phyloP scores from a whole-genome alignment of 2,329 filamentous ascomycete species.

The Apiospora pterosperma region DNA sequence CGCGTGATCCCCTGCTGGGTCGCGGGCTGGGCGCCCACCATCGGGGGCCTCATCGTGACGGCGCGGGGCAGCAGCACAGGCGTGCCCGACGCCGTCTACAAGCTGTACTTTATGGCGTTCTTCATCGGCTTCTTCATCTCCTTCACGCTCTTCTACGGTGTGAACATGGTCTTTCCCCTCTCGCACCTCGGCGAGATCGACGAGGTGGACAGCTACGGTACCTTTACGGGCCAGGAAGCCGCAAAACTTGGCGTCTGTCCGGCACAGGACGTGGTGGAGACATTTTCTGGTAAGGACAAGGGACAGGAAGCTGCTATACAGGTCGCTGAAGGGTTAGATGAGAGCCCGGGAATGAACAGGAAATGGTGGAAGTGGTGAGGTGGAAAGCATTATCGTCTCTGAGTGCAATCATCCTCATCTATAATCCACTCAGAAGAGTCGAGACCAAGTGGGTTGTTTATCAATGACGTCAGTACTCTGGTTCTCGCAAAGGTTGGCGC shows the following conservation, averaged over 20 bases:
- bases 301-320: neutral
- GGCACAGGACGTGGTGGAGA: constrained; percentile 6
- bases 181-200: constrained; percentile 7
- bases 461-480: neutral
- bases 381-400: neutral
- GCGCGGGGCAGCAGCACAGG: constrained; percentile 25
- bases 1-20: constrained; percentile 36
- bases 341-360: neutral
- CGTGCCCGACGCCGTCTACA: constrained; percentile 8
- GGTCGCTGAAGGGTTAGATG: neutral
- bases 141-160: constrained; percentile 10
- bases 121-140: constrained; percentile 13
- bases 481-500: neutral
- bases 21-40: constrained; percentile 38
- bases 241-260: constrained; percentile 8
- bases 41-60: constrained; percentile 34
- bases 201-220: constrained; percentile 8
- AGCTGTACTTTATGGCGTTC: constrained; percentile 14
- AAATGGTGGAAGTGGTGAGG: neutral
- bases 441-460: too few relatives aligned
- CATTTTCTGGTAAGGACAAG: neutral
- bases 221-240: constrained; percentile 11
- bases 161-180: constrained; percentile 7
- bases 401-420: neutral
- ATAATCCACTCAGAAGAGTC: neutral